phyloP scores from a whole-genome alignment of 1,284 basidiomycete genomes.

The Cerrena zonata region DNA sequence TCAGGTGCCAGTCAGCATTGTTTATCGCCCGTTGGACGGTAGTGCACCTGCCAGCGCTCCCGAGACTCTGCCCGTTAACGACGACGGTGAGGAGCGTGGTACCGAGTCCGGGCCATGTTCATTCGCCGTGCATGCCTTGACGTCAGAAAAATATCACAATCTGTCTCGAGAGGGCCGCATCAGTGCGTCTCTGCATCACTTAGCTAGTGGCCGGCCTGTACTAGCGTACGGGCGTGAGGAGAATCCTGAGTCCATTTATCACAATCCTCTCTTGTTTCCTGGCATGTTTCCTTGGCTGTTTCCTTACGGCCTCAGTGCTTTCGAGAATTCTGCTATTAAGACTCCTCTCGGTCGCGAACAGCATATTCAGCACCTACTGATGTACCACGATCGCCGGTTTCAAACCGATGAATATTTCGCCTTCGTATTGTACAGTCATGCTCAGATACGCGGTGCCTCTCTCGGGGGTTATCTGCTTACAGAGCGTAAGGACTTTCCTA shows the following conservation, averaged over 20 bases:
- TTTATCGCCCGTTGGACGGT: not conserved
- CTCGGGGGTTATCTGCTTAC: conserved; percentile 26
- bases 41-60: not conserved
- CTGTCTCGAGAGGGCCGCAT: conserved; percentile 5
- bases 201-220: conserved; percentile 13
- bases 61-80: conserved; percentile 16
- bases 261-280: conserved; percentile 24
- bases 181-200: conserved; percentile 17
- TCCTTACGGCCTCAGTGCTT: conserved; percentile 23
- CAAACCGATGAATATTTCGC: conserved; percentile 32
- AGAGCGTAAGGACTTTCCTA: conserved; percentile 21
- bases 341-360: not conserved
- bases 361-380: conserved; percentile 24
- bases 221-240: conserved; percentile 16
- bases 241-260: conserved; percentile 17
- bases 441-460: conserved; percentile 21
- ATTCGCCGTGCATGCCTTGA: conserved; percentile 33
- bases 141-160: conserved; percentile 11
- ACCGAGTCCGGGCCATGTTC: conserved; percentile 27
- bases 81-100: conserved; percentile 27
- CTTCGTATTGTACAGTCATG: conserved; percentile 21
- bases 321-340: conserved; percentile 11
- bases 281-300: conserved; percentile 28
- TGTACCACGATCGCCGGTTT: conserved; percentile 37
- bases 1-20: conserved; percentile 25